These are phyloP conservation scores for Naganishia kalamii DNA, from an alignment of 768 basidiomycete genomes.

Conservation along the genomic window DNA sequence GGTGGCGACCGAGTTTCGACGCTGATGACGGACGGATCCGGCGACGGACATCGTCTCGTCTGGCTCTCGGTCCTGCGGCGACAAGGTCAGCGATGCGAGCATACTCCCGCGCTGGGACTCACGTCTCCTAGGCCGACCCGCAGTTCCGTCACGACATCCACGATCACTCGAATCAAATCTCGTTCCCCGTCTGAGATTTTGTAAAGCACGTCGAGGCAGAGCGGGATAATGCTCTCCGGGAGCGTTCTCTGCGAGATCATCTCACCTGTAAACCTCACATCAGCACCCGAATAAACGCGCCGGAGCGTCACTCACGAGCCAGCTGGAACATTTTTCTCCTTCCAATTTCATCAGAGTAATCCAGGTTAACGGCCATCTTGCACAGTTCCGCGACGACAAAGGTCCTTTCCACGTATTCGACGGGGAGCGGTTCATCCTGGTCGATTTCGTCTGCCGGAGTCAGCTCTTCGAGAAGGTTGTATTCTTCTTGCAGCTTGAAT, in stretches of 20 bases:
- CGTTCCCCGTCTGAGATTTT: constrained; percentile 66
- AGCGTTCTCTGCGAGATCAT: constrained; percentile 71
- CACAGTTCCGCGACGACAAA: constrained; percentile 77
- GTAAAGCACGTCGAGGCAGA: constrained; percentile 76
- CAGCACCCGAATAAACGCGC: not conserved
- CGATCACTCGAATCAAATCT: constrained; percentile 79
- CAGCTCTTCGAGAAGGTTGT: constrained; percentile 57
- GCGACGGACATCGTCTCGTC: constrained; percentile 19
- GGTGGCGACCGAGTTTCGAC: constrained; percentile 33
- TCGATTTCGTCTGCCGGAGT: constrained; percentile 36
- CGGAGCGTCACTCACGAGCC: constrained; percentile 57
- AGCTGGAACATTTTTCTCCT: constrained; percentile 78
- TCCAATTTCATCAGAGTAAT: constrained; percentile 89
- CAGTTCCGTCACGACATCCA: constrained; percentile 78
- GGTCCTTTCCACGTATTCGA: constrained; percentile 49
- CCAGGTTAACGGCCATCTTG: constrained; percentile 67
- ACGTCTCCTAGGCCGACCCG: constrained; percentile 50
- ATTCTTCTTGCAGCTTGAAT: constrained; percentile 63
- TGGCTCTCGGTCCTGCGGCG: constrained; percentile 40
- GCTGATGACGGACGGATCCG: constrained; percentile 25
- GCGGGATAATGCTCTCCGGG: constrained; percentile 62
- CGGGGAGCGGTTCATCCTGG: constrained; percentile 40
- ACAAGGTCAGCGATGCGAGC: constrained; percentile 11
- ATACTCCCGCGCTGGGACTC: not conserved
- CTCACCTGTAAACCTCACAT: constrained; percentile 53